phyloP scores from a whole-genome alignment of 2,329 filamentous ascomycete genomes.

The Chrysoporthe puriensis region DNA sequence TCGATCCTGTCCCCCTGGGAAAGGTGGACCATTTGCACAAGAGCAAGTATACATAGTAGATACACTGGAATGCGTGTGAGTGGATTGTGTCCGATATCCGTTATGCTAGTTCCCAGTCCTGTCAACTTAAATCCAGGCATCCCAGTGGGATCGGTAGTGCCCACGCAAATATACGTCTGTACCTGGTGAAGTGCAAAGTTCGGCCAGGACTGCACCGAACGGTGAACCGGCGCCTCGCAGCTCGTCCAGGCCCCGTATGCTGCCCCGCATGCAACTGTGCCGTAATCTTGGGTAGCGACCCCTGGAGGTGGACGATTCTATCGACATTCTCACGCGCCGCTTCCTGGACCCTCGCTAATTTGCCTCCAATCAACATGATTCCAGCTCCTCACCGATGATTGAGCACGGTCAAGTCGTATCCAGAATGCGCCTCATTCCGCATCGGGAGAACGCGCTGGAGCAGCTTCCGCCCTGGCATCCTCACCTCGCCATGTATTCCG shows the following conservation, averaged over 20 bases:
- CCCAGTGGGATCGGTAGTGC: background rate
- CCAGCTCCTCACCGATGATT: background rate
- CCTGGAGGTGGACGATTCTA: background rate
- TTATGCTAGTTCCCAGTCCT: too few relatives aligned
- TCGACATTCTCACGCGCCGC: background rate
- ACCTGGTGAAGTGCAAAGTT: background rate
- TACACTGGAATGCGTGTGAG: too few relatives aligned
- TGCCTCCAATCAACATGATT: constrained; percentile 26
- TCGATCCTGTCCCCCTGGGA: too few relatives aligned
- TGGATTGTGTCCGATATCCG: too few relatives aligned
- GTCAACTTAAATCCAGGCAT: too few relatives aligned
- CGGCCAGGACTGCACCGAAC: constrained; percentile 21
- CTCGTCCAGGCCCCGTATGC: background rate
- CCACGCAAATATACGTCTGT: background rate
- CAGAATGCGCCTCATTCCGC: background rate
- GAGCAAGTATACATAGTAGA: too few relatives aligned
- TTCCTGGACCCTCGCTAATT: constrained; percentile 9
- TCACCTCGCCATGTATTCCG: background rate
- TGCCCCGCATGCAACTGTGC: constrained; percentile 7
- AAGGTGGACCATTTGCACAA: too few relatives aligned
- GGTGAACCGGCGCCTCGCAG: background rate
- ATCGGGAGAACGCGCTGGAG: background rate
- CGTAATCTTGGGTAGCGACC: background rate
- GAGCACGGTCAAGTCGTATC: background rate
- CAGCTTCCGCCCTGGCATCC: background rate